Percentiles rank a stretch among this genome's conserved stretches.
Evolutionary conservation across 108 stramenopile species (phyloP).

Genomic region (Cyclostephanos tholiformis): DNA sequence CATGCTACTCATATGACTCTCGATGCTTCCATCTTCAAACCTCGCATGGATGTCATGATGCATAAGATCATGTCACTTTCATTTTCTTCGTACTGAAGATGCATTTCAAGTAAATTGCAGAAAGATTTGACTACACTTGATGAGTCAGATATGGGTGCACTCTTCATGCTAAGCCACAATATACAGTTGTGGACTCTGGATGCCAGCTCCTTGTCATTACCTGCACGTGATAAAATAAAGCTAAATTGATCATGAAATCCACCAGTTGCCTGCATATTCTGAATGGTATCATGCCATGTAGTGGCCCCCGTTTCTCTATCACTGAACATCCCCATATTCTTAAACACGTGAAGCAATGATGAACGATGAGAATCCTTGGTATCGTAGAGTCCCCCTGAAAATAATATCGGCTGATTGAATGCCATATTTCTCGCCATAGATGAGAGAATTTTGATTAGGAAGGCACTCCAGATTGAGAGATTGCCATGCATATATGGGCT

Average conservation of each 20-base stretch:
- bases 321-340: slow-evolving; percentile 64
- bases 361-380: slow-evolving; percentile 70
- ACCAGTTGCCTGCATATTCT: slow-evolving; percentile 14
- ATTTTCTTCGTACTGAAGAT: slow-evolving; percentile 43
- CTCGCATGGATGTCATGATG: slow-evolving; percentile 62
- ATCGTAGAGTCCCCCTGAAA: slow-evolving; percentile 89
- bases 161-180: slow-evolving; percentile 52
- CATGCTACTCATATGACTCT: slow-evolving; percentile 56
- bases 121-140: slow-evolving; percentile 63
- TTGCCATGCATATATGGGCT: slow-evolving; percentile 64
- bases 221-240: slow-evolving; percentile 52
- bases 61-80: slow-evolving; percentile 78
- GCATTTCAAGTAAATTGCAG: slow-evolving; percentile 56
- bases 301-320: slow-evolving; percentile 8
- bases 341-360: slow-evolving; percentile 56
- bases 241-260: slow-evolving; percentile 42
- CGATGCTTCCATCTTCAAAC: slow-evolving; percentile 56
- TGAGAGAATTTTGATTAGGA: slow-evolving; percentile 81
- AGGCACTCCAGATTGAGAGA: slow-evolving; percentile 72
- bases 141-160: slow-evolving; percentile 31
- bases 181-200: slow-evolving; percentile 39
- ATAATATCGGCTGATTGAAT: slow-evolving; percentile 63
- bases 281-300: slow-evolving; percentile 51
- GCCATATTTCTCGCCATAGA: slow-evolving; percentile 73
- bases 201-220: slow-evolving; percentile 44